Evolutionary conservation across 352 stramenopile species (phyloP).

Genomic region (Phytopythium aichiense): DNA sequence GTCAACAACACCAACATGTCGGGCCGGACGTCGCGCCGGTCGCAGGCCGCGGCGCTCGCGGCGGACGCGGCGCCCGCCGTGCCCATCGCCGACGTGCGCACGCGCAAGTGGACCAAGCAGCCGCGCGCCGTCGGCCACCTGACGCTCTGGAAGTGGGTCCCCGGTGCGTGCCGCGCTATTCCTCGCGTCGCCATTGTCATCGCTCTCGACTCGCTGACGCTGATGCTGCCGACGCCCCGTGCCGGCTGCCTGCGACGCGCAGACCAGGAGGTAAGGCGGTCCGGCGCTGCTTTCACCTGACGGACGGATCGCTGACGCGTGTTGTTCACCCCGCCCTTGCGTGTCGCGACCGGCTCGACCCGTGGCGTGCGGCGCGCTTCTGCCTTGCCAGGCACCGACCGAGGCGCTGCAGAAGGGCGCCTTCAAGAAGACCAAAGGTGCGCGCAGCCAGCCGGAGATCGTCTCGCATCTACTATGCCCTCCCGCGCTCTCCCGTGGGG

Average conservation of each 20-base stretch:
- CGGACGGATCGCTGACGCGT: background rate
- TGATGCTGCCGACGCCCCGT: no score
- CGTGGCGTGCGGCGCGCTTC: background rate
- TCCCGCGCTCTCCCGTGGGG: background rate
- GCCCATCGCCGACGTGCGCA: conserved; percentile 61
- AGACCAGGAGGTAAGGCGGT: conserved; percentile 50
- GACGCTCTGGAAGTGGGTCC: conserved; percentile 68
- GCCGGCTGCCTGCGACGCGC: background rate
- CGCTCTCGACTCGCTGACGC: no score
- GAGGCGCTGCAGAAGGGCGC: conserved; percentile 55
- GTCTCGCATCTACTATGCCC: background rate
- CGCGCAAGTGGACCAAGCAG: conserved; percentile 73
- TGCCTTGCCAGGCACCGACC: conserved; percentile 37
- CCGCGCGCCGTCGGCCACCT: conserved; percentile 68
- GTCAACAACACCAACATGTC: conserved; percentile 42
- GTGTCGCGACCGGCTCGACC: background rate
- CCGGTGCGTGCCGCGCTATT: conserved; percentile 27
- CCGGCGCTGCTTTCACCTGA: background rate
- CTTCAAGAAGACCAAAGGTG: conserved; percentile 75
- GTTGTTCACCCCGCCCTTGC: background rate
- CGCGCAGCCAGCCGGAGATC: background rate
- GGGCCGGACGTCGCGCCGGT: conserved; percentile 32
- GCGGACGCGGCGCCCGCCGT: conserved; percentile 30
- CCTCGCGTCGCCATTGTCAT: background rate
- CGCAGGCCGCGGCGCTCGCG: conserved; percentile 24